Conservation (phyloP, 116 monocot species). For the Posidonia oceanica region DNA sequence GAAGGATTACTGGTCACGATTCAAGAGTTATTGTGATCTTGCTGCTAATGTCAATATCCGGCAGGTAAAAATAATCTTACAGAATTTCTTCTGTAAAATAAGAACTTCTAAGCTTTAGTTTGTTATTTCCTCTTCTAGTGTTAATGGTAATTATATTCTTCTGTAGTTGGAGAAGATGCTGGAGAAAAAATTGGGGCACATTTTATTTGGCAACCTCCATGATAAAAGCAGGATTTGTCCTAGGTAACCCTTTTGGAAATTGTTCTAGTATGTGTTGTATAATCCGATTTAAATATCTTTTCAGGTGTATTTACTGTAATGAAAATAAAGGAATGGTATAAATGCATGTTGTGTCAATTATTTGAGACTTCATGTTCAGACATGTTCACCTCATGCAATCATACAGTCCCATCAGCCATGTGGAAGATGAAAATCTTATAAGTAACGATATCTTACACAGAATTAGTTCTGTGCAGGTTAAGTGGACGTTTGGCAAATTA, state of each 20-base stretch:
- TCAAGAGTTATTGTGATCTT: conserved; percentile 65
- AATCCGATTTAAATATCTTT: background rate
- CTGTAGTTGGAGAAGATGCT: conserved; percentile 80
- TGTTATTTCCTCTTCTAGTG: background rate
- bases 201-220: conserved; percentile 47
- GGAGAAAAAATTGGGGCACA: conserved; percentile 71
- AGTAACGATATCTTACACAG: too few relatives aligned
- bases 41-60: conserved; percentile 41
- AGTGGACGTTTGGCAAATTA: too few relatives aligned
- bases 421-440: too few relatives aligned
- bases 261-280: background rate
- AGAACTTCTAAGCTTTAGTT: background rate
- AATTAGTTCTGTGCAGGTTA: too few relatives aligned
- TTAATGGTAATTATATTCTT: background rate
- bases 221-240: conserved; percentile 61
- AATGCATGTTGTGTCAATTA: too few relatives aligned
- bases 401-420: too few relatives aligned
- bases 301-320: too few relatives aligned
- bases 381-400: too few relatives aligned
- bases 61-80: conserved; percentile 30
- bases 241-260: conserved; percentile 34
- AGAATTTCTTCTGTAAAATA: conserved; percentile 2
- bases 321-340: too few relatives aligned
- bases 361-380: too few relatives aligned
- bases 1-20: conserved; percentile 85